A percentile compares a stretch with the other conserved stretches of the same genome.
Conservation (phyloP, 2,329 filamentous ascomycete genomes). For the Pyricularia sp. region DNA sequence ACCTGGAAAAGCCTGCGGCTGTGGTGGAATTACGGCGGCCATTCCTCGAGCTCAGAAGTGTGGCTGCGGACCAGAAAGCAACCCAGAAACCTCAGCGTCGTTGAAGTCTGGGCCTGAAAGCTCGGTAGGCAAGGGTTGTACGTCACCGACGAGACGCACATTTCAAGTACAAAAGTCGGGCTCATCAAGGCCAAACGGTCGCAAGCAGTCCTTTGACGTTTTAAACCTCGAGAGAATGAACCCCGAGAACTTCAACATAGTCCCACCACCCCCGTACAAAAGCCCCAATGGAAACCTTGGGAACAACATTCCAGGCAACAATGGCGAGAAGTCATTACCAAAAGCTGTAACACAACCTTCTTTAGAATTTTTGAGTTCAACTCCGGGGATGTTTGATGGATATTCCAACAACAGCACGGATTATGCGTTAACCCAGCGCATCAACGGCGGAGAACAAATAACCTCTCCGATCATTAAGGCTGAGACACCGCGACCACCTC, state of each 20-base stretch:
- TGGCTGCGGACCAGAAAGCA: constrained; percentile 26
- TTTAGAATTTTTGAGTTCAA: background rate
- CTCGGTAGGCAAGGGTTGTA: constrained; percentile 16
- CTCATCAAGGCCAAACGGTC: constrained; percentile 21
- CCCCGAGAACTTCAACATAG: constrained; percentile 39
- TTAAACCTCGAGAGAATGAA: constrained; percentile 42
- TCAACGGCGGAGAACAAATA: background rate
- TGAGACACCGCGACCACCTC: background rate
- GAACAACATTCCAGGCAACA: background rate
- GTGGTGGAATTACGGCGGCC: constrained; percentile 54
- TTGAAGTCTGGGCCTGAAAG: constrained; percentile 8
- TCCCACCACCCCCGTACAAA: constrained; percentile 21
- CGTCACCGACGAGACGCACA: constrained; percentile 24
- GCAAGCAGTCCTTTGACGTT: constrained; percentile 42
- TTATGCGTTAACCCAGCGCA: background rate
- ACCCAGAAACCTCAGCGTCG: constrained; percentile 3
- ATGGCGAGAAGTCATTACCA: background rate
- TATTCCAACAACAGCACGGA: background rate
- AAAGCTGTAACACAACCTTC: background rate
- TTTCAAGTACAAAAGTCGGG: constrained; percentile 37
- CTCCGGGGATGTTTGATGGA: background rate
- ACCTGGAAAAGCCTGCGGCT: constrained; percentile 50
- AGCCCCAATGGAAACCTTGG: background rate
- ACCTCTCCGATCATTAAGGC: background rate
- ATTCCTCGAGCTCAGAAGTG: constrained; percentile 51